Evolutionary conservation across 768 basidiomycete species (phyloP).

Genomic region (Suillus sp.): DNA sequence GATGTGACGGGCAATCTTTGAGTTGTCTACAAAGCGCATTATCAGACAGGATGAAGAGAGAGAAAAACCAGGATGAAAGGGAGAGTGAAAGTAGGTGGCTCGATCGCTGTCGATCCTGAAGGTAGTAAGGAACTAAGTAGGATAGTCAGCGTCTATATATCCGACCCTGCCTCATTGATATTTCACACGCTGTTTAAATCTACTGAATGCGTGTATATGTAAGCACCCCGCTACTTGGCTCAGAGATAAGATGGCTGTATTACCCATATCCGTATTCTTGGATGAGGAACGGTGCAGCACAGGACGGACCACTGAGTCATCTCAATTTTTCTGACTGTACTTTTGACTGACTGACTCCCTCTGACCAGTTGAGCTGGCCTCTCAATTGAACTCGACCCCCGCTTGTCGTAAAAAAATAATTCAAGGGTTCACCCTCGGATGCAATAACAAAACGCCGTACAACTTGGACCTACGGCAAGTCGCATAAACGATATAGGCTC

Average conservation of each 20-base stretch:
- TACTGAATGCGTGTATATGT: background rate
- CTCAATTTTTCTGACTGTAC: background rate
- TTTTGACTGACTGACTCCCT: background rate
- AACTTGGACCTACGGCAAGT: background rate
- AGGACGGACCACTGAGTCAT: too few relatives aligned
- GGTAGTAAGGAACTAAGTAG: conserved; percentile 5
- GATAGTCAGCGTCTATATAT: conserved; percentile 1
- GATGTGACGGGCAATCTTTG: conserved; percentile 22
- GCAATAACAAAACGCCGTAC: background rate
- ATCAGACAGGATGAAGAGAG: background rate
- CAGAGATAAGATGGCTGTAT: conserved; percentile 1
- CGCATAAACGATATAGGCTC: background rate
- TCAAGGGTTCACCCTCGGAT: conserved; percentile 6
- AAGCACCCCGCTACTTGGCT: background rate
- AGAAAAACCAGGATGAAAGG: conserved; percentile 9
- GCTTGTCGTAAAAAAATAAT: background rate
- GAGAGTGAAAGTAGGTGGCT: conserved; percentile 2
- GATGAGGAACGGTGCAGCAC: background rate
- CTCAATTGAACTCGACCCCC: background rate
- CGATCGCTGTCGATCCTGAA: background rate
- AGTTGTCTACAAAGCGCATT: conserved; percentile 20
- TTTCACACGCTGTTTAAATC: conserved; percentile 1
- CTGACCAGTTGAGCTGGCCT: background rate
- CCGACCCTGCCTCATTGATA: background rate
- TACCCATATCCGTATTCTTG: background rate